Base-by-base conservation (phyloP, 257 asterid species). In the Anisodus acutangulus region DNA sequence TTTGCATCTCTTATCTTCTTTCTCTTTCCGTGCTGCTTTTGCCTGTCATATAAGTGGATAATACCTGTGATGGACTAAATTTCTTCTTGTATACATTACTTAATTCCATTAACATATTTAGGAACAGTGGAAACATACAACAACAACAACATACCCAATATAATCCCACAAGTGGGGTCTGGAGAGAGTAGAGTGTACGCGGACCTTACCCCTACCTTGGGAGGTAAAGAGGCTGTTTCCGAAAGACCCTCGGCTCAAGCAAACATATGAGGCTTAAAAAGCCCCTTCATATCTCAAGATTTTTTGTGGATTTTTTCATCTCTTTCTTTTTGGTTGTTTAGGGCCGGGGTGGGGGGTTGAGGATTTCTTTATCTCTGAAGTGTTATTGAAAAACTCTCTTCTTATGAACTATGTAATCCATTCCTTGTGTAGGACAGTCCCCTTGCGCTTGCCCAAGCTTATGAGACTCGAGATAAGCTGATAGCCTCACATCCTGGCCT, bases 361-460 rank as follows among this genome's bases (percentile, higher is more conserved):
- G 67, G 35, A 8, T n/a, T 2, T 6, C 35, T 60, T 60, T 2
- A 60, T 60, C 31, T 60, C 35, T 60, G 35, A 60, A 60, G 67
- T 58, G 63, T 58, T 16, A 9, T 49, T 9, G 6, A n/a, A 47
- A 31, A 83, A 26, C 53, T 60, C 22, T 59, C 53, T 63, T 83
- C 68, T 81, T 60, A 45, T 68, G 63, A 81, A 67, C 87, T 41
- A 82, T 11, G 80, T 66, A 55, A 66, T 58, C 80, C 54, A 67
- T 84, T 84, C 53, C 86, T 83, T 88, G 90, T 88, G 88, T 92
- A 87, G 92, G 90, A 90, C 96, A 95, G 99, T 86, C 99, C 98
- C 55, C 85, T 95, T 81, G 99, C 99, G 83, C 97, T 95, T 39
- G 99, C 99, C 19, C 98, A 95, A 90, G 99, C 99, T 86, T 88